phyloP scores from a whole-genome alignment of 108 stramenopile genomes.

The Cyclotella kingstonii region DNA sequence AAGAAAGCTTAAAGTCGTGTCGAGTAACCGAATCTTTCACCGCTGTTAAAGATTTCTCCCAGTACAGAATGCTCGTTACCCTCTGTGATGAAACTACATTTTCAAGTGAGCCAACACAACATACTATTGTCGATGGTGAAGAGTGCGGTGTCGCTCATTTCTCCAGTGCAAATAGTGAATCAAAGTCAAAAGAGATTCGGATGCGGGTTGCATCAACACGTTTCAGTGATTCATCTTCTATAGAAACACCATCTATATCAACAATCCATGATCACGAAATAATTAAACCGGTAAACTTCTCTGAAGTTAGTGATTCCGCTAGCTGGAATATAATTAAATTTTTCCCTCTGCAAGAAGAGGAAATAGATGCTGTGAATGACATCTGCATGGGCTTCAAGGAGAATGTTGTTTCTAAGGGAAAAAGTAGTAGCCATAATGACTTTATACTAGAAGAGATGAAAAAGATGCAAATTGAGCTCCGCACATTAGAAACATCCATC shows the following conservation, averaged over 20 bases:
- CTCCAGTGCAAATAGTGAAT: slow-evolving; percentile 12
- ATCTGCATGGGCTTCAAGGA: not conserved
- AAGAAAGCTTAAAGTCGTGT: slow-evolving; percentile 23
- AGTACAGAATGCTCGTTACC: slow-evolving; percentile 37
- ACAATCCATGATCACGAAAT: slow-evolving; percentile 13
- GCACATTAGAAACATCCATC: slow-evolving; percentile 47
- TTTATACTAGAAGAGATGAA: slow-evolving; percentile 48
- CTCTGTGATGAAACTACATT: slow-evolving; percentile 4
- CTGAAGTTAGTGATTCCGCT: slow-evolving; percentile 16
- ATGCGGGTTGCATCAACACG: slow-evolving; percentile 17
- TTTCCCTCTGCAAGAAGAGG: slow-evolving; percentile 8
- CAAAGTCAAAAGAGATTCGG: slow-evolving; percentile 18
- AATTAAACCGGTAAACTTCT: slow-evolving; percentile 2
- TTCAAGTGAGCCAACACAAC: not conserved
- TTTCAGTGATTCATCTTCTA: not conserved
- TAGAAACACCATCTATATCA: slow-evolving; percentile 3
- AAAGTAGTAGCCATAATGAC: slow-evolving; percentile 10
- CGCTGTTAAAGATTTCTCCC: not conserved
- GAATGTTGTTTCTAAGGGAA: not conserved
- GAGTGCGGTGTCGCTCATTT: not conserved
- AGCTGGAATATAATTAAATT: slow-evolving; percentile 29
- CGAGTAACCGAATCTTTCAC: not conserved
- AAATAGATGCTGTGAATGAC: not conserved
- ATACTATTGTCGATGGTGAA: too few relatives aligned
- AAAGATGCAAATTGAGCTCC: slow-evolving; percentile 48